Conservation (phyloP, 164 flowering plant genomes). For the Chloranthus sessilifolius region DNA sequence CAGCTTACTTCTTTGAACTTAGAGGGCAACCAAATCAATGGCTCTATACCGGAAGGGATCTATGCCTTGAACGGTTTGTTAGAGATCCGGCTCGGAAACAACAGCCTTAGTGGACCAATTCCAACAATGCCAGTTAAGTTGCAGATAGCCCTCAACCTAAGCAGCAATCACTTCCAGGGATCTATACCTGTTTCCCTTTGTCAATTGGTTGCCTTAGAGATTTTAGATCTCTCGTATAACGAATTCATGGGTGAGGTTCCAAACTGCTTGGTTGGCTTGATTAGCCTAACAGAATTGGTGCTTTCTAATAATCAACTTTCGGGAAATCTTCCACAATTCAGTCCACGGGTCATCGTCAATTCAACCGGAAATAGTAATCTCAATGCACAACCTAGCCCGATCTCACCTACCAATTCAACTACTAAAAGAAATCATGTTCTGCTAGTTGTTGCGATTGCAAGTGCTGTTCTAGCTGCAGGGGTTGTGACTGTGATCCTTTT, state of each 20-base stretch:
- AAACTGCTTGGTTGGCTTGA: conserved; percentile 17
- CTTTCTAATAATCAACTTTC: conserved; percentile 56
- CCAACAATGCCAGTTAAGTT: conserved; percentile 44
- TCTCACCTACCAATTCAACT: not conserved
- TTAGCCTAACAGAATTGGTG: conserved; percentile 31
- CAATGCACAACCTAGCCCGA: not conserved
- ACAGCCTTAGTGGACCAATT: conserved; percentile 41
- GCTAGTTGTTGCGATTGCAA: conserved; percentile 23
- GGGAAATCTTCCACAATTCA: conserved; percentile 46
- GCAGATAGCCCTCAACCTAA: conserved; percentile 63
- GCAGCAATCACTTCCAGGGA: conserved; percentile 54
- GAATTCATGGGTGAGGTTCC: conserved; percentile 55
- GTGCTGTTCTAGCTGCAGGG: conserved; percentile 25
- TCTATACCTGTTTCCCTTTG: conserved; percentile 36
- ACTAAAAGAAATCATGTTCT: conserved; percentile 22
- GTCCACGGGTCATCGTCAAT: conserved; percentile 6
- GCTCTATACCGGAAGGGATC: conserved; percentile 42
- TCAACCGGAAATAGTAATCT: conserved; percentile 33
- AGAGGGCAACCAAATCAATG: conserved; percentile 40
- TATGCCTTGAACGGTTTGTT: conserved; percentile 20
- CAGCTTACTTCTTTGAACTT: conserved; percentile 36
- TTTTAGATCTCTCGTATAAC: conserved; percentile 69
- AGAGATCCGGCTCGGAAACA: conserved; percentile 61
- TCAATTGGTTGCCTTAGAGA: conserved; percentile 29
- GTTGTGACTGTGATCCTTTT: conserved; percentile 18